Evolutionary conservation across 2,329 filamentous ascomycete species (phyloP).

Genomic region (Trichoderma sp.): DNA sequence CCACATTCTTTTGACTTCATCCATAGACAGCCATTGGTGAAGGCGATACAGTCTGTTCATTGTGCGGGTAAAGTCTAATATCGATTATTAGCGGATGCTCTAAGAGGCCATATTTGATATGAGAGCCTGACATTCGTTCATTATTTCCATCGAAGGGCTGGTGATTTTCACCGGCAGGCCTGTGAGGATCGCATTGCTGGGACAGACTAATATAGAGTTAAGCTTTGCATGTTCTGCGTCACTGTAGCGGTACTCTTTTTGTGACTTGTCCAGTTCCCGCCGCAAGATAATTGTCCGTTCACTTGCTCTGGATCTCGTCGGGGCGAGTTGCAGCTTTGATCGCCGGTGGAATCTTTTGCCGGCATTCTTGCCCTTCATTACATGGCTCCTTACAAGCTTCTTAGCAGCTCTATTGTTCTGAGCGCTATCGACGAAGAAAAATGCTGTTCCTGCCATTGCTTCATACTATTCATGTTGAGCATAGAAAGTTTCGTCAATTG

Average conservation of each 20-base stretch:
- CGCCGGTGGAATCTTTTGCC: conserved; percentile 32
- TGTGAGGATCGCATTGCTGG: background rate
- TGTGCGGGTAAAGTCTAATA: background rate
- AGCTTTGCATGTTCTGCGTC: background rate
- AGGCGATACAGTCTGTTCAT: background rate
- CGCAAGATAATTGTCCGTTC: background rate
- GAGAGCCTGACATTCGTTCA: conserved; percentile 28
- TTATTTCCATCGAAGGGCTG: conserved; percentile 17
- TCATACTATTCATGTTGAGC: background rate
- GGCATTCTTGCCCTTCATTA: conserved; percentile 35
- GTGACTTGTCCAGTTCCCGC: background rate
- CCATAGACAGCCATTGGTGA: background rate
- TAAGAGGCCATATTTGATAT: background rate
- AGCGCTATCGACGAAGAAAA: conserved; percentile 30
- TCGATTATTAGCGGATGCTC: background rate
- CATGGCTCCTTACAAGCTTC: conserved; percentile 36
- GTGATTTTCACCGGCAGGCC: conserved; percentile 25
- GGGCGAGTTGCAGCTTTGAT: conserved; percentile 20
- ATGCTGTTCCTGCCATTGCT: conserved; percentile 1
- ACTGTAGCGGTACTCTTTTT: background rate
- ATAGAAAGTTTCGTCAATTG: background rate
- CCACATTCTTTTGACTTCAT: conserved; percentile 30
- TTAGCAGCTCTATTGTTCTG: conserved; percentile 29
- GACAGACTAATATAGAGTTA: background rate
- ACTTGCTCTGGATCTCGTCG: background rate